A percentile compares a stretch with the other conserved stretches of the same genome.
These are phyloP conservation scores for Suillus variegatus DNA, from an alignment of 768 basidiomycete genomes.

Conservation along the genomic window DNA sequence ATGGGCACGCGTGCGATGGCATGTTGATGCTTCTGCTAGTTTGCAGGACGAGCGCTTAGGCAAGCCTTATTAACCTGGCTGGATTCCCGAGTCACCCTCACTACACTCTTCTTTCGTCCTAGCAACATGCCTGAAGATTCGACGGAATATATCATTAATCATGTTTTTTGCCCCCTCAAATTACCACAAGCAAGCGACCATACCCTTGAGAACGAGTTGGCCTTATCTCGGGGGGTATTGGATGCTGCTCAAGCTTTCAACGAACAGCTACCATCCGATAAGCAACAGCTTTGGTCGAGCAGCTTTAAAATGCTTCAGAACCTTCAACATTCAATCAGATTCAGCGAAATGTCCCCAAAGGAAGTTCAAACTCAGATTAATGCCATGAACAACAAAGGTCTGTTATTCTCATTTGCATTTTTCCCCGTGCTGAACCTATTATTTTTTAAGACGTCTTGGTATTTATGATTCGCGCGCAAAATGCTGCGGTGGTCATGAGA, in stretches of 20 bases:
- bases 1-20: background rate
- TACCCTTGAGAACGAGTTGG: constrained; percentile 21
- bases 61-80: background rate
- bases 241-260: constrained; percentile 23
- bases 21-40: background rate
- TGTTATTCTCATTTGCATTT: background rate
- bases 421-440: background rate
- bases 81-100: no score
- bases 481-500: constrained; percentile 48
- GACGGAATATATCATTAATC: constrained; percentile 37
- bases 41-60: background rate
- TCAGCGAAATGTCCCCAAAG: constrained; percentile 10
- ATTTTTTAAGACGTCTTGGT: constrained; percentile 35
- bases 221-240: constrained; percentile 25
- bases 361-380: constrained; percentile 19
- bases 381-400: constrained; percentile 21
- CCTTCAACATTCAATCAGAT: constrained; percentile 13
- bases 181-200: constrained; percentile 41
- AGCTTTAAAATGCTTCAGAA: constrained; percentile 35
- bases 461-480: constrained; percentile 46
- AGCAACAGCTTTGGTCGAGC: constrained; percentile 28
- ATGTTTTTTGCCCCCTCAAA: constrained; percentile 45
- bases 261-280: constrained; percentile 2
- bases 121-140: background rate
- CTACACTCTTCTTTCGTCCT: background rate